phyloP scores from a whole-genome alignment of 805 yeast genomes.

The Priceomyces fermenticarens region DNA sequence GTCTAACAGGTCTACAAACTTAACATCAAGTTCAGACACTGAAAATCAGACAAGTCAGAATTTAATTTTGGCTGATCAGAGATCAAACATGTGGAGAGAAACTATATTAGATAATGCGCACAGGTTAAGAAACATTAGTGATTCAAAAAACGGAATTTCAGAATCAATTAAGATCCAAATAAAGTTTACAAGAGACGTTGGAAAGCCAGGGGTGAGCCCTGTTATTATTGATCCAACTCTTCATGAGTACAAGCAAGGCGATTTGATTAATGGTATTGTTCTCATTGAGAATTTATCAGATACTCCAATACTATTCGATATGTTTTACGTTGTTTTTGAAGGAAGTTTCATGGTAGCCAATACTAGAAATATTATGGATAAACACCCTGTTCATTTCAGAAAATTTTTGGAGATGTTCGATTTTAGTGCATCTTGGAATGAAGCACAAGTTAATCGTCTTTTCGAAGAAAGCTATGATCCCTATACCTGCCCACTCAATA shows the following conservation, averaged over 20 bases:
- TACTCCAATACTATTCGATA: conserved; percentile 52
- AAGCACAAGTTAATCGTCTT: conserved; percentile 30
- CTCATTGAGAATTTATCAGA: conserved; percentile 39
- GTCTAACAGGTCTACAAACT: no score
- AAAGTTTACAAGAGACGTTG: conserved; percentile 33
- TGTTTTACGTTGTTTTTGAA: conserved; percentile 58
- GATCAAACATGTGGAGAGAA: conserved; percentile 30
- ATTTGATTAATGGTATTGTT: conserved; percentile 57
- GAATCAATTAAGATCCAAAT: conserved; percentile 24
- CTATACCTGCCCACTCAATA: conserved; percentile 11
- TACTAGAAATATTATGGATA: conserved; percentile 10
- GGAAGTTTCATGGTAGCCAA: conserved; percentile 38
- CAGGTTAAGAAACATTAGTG: conserved; percentile 29
- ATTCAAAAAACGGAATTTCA: conserved; percentile 23
- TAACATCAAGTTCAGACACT: no score
- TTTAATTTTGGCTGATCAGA: conserved; percentile 34
- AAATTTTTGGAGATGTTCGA: conserved; percentile 50
- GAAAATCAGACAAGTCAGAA: neutral
- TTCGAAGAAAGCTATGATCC: conserved; percentile 19
- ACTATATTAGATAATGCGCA: conserved; percentile 38
- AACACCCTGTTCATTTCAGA: conserved; percentile 14
- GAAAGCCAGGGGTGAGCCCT: conserved; percentile 24
- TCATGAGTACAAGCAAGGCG: conserved; percentile 65
- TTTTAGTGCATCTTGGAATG: conserved; percentile 49
- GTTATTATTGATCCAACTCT: conserved; percentile 27